phyloP scores from a whole-genome alignment of 139 green algal genomes.

The Coelastrella sp. region DNA sequence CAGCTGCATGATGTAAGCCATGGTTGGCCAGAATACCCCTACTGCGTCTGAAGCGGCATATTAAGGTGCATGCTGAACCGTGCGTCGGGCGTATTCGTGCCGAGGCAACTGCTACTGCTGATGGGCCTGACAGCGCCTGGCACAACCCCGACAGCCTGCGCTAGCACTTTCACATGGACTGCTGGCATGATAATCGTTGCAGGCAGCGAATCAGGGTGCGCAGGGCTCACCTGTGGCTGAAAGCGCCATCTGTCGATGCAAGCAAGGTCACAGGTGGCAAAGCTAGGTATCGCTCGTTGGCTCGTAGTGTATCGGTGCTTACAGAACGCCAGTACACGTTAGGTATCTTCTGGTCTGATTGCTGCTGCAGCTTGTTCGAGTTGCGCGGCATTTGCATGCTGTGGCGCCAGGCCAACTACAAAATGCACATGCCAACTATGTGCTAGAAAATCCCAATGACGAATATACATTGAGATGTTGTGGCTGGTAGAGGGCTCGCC shows the following conservation, averaged over 20 bases:
- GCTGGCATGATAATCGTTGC: background rate
- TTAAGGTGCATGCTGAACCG: no score
- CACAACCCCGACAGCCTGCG: no score
- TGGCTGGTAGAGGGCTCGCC: no score
- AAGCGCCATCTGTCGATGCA: background rate
- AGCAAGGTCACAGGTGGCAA: conserved; percentile 6
- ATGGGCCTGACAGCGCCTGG: background rate
- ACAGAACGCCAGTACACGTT: conserved; percentile 32
- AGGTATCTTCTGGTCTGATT: conserved; percentile 1
- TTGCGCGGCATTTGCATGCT: background rate
- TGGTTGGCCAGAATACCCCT: no score
- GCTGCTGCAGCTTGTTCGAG: background rate
- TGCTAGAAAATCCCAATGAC: no score
- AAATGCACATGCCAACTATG: no score
- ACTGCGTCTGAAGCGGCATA: no score
- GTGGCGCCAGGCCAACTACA: background rate
- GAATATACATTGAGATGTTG: no score
- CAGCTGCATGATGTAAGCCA: background rate
- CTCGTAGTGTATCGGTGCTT: background rate
- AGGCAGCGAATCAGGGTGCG: background rate
- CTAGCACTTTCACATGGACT: no score
- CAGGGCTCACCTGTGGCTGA: background rate
- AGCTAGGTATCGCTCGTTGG: conserved; percentile 12
- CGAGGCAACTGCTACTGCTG: background rate
- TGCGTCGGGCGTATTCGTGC: no score